Base-by-base conservation (phyloP, 352 stramenopile genomes). In the Sclerospora graminicola region DNA sequence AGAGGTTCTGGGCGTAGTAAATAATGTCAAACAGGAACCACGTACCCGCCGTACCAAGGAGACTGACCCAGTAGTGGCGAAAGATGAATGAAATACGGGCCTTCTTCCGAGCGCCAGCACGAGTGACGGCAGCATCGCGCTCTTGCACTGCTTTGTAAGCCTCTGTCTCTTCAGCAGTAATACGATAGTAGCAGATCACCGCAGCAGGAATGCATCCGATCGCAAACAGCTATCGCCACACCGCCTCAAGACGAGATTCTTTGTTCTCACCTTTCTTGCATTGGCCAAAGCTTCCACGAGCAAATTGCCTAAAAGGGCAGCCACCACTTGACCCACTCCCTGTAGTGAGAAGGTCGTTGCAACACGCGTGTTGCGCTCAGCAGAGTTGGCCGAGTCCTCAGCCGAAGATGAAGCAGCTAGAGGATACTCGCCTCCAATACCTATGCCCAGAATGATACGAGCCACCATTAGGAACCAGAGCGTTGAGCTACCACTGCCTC, bases 1-100 rank as follows among this genome's bases (percentile, higher is more conserved):
- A 91, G 8, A 91, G 52, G 36, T 83, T 84, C 48, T 86, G 72
- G 2, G 76, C 73, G 49, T 84, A 87, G 41, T 82, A 90, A 1
- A 87, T 68, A 41, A 94, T 82, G 48, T 91, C 82, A 48, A 90
- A 89, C 8, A 91, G 67, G 54, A 94, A 89, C 79, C 82, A 94
- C 34, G 72, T 73, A 45, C 71, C 76, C 0, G 78, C 78, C 28
- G 70, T 85, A 2, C 78, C 81, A 3, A 90, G 24, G 5, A 93
- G 53, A 13, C 58, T 52, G 11, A 54, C 39, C 69, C 56, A n/a
- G 49, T 82, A 82, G 54, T 84, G 46, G 4, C 54, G 54, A 9
- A 76, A 18, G 18, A 84, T 75, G 52, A 82, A 75, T 3, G 16
- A 16, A 5, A 83, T 16, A 27, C 35, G 38, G 28, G 54, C 36